Evolutionary conservation across 1,139 yeast species (phyloP).

Genomic region (Hansenula sp.): DNA sequence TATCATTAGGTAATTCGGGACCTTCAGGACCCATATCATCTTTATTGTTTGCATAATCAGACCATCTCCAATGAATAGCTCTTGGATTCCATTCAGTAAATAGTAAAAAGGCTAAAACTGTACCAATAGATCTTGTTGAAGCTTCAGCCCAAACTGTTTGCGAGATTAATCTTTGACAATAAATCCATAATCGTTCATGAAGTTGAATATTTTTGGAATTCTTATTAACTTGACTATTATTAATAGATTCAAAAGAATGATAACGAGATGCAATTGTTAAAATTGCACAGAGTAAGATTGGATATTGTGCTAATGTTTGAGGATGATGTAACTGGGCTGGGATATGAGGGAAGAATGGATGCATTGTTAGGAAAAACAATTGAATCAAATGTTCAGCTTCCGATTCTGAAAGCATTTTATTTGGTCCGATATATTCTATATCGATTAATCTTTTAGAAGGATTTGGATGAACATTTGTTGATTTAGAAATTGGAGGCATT

Average conservation of each 20-base stretch:
- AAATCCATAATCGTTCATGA: conserved; percentile 79
- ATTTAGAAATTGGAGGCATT: conserved; percentile 46
- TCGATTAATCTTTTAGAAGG: conserved; percentile 50
- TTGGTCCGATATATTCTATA: conserved; percentile 57
- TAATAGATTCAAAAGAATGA: conserved; percentile 45
- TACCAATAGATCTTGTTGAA: conserved; percentile 80
- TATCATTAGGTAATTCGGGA: conserved; percentile 1
- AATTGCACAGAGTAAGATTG: conserved; percentile 75
- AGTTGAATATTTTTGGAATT: conserved; percentile 47
- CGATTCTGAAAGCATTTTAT: conserved; percentile 56
- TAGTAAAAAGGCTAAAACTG: conserved; percentile 78
- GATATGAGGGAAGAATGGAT: conserved; percentile 86
- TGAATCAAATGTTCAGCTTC: conserved; percentile 66
- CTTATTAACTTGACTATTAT: conserved; percentile 18
- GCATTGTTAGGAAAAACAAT: conserved; percentile 73
- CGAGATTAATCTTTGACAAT: conserved; percentile 77
- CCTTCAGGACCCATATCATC: conserved; percentile 13
- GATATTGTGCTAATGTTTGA: conserved; percentile 68
- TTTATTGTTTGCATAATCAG: conserved; percentile 72
- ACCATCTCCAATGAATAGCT: conserved; percentile 87
- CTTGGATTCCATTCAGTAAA: conserved; percentile 95
- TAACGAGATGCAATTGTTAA: conserved; percentile 78
- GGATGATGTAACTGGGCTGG: conserved; percentile 72
- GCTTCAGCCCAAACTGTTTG: conserved; percentile 96
- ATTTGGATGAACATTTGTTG: conserved; percentile 48